phyloP scores from a whole-genome alignment of 768 basidiomycete species.

The Tulasnella calospora region DNA sequence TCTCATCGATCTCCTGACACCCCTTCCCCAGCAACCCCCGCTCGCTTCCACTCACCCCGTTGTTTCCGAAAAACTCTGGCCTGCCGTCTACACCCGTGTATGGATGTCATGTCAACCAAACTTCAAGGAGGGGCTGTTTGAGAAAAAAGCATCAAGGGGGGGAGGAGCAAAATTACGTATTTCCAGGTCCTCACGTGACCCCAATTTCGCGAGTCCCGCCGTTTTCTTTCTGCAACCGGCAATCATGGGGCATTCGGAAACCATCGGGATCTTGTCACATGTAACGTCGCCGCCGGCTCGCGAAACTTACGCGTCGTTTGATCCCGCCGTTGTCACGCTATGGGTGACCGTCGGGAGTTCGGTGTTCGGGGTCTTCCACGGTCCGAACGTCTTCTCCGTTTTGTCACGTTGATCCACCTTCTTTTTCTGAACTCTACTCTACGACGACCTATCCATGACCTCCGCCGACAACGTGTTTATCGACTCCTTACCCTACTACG shows the following conservation, averaged over 20 bases:
- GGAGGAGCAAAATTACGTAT: slow-evolving; percentile 2
- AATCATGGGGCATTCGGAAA: background rate
- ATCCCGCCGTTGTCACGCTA: background rate
- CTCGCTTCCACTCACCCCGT: slow-evolving; percentile 8
- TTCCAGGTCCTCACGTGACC: background rate
- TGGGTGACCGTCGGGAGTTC: background rate
- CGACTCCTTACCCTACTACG: slow-evolving; percentile 91
- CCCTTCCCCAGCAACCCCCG: background rate
- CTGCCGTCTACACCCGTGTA: background rate
- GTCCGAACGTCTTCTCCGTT: slow-evolving; percentile 1
- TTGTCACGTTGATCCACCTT: slow-evolving; percentile 1
- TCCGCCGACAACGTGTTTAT: slow-evolving; percentile 34
- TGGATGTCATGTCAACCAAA: slow-evolving; percentile 10
- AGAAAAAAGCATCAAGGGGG: slow-evolving; percentile 9
- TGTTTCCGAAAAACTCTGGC: slow-evolving; percentile 5
- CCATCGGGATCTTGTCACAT: background rate
- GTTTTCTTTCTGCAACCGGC: background rate
- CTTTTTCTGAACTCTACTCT: slow-evolving; percentile 12
- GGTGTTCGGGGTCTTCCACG: background rate
- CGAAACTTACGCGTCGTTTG: background rate
- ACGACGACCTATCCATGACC: slow-evolving; percentile 11
- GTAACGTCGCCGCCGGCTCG: background rate
- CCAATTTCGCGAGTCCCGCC: background rate
- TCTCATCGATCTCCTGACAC: slow-evolving; percentile 9
- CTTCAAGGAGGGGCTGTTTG: background rate